Base-by-base conservation (phyloP, 2,329 filamentous ascomycete species). In the Leptosphaerulina australis region DNA sequence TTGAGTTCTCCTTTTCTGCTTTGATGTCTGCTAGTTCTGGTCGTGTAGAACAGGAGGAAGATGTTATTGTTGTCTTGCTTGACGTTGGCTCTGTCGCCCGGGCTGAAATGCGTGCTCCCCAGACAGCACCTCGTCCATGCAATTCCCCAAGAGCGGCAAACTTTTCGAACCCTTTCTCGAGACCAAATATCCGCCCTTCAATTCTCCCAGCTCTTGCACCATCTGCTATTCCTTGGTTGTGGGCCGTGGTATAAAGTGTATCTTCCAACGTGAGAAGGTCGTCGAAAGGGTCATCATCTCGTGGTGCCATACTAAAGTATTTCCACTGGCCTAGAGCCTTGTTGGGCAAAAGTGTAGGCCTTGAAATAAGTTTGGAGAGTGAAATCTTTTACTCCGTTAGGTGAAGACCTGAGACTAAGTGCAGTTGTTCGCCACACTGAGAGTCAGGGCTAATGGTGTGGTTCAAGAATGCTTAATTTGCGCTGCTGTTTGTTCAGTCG, bases 101-200 rank as follows among this genome's bases (percentile, higher is more conserved):
- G 30, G 28, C 6, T 12, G 78, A 77, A 9, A 91, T 21, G 44
- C 91, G 81, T 53, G 89, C 88, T 10, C 86, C 85, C 92, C 93
- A 97, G n/a, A 97, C 80, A 18, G 88, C 76, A 11, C 90, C 85
- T 64, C 85, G 87, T 34, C 91, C 90, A 62, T 93, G 87, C 24
- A 97, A 74, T 50, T 82, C 81, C 2, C 93, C 93, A 71, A 91
- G 83, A 55, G 91, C 87, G 31, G 88, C 69, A 67, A 95, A 97
- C 75, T 96, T 97, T 64, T 96, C 90, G 63, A 94, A 97, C 0
- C 92, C 93, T 58, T 92, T 94, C 70, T 95, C 88, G 31, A 97
- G 83, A 0, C 93, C 94, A 68, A 97, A 91, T 15, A 91, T 84
- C 41, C 91, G 88, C 53, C 94, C 94, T 79, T 99, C 94, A 58